phyloP scores from a whole-genome alignment of 2,329 filamentous ascomycete species.

The Mycosphaerella arachidis region DNA sequence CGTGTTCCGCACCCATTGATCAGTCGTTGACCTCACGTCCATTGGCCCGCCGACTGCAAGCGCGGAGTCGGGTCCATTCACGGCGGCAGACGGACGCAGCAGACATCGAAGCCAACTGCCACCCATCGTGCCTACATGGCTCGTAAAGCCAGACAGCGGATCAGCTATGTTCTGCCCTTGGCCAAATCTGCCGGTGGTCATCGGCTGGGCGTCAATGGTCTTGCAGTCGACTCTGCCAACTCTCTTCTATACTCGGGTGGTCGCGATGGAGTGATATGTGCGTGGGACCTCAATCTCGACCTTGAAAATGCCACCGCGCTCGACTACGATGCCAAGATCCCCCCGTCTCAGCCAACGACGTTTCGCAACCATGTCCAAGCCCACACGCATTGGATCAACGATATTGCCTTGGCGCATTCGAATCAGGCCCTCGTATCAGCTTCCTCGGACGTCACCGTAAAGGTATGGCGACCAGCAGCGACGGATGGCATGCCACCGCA shows the following conservation, averaged over 20 bases:
- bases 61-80: not conserved
- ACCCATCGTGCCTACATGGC: constrained; percentile 36
- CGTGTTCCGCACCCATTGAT: not conserved
- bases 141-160: constrained; percentile 50
- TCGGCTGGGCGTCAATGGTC: constrained; percentile 87
- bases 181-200: constrained; percentile 69
- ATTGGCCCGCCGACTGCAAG: not conserved
- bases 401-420: constrained; percentile 74
- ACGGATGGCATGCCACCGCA: constrained; percentile 61
- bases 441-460: constrained; percentile 90
- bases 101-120: not conserved
- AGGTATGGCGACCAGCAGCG: constrained; percentile 77
- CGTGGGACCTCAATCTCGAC: constrained; percentile 83
- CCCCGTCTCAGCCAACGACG: constrained; percentile 42
- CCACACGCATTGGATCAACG: constrained; percentile 95
- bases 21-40: not conserved
- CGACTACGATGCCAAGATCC: constrained; percentile 33
- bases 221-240: constrained; percentile 77
- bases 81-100: not conserved
- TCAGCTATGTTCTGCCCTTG: constrained; percentile 63
- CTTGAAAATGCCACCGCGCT: constrained; percentile 43
- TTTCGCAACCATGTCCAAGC: constrained; percentile 66
- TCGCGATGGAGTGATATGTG: constrained; percentile 90
- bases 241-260: constrained; percentile 89
- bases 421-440: constrained; percentile 79